Conservation (phyloP, 805 yeast genomes). For the Yamadazyma endophytica region DNA sequence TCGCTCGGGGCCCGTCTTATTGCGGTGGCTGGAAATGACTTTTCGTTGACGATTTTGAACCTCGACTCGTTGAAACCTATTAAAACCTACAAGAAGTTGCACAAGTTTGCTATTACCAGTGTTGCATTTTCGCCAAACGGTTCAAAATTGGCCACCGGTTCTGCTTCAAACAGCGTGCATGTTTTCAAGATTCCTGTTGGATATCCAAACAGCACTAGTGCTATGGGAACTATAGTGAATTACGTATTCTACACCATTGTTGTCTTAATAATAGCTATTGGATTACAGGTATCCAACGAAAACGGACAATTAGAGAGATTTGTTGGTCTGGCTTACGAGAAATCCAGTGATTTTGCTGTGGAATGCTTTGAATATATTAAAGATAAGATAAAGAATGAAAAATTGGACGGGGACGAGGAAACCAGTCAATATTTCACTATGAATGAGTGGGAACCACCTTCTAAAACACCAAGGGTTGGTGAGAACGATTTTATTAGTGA, state of each 20-base stretch:
- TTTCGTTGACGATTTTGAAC: slow-evolving; percentile 57
- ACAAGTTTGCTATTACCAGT: slow-evolving; percentile 73
- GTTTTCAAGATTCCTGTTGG: slow-evolving; percentile 57
- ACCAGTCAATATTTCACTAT: slow-evolving; percentile 19
- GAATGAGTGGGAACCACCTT: slow-evolving; percentile 17
- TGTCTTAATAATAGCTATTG: slow-evolving; percentile 26
- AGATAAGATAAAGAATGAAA: slow-evolving; percentile 22
- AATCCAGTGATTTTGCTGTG: slow-evolving; percentile 17
- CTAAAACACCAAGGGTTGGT: no score
- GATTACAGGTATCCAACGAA: slow-evolving; percentile 31
- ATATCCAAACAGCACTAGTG: slow-evolving; percentile 37
- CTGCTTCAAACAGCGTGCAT: slow-evolving; percentile 72
- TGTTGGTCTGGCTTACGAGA: slow-evolving; percentile 7
- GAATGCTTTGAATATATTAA: slow-evolving; percentile 21
- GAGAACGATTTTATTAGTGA: no score
- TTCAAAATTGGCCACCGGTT: slow-evolving; percentile 60
- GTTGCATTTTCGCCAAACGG: slow-evolving; percentile 70
- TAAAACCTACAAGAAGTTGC: slow-evolving; percentile 56
- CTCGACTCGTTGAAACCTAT: slow-evolving; percentile 48
- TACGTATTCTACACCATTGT: slow-evolving; percentile 31
- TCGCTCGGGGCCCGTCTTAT: slow-evolving; percentile 40
- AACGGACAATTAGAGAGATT: slow-evolving; percentile 28
- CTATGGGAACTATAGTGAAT: slow-evolving; percentile 29
- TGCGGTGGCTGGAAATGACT: slow-evolving; percentile 62
- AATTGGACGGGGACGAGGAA: slow-evolving; percentile 18